A percentile compares a stretch with the other conserved stretches of the same genome.
Evolutionary conservation across 225 moss, liverwort and hornwort species (phyloP).

Genomic region (Sphagnum tenellum): DNA sequence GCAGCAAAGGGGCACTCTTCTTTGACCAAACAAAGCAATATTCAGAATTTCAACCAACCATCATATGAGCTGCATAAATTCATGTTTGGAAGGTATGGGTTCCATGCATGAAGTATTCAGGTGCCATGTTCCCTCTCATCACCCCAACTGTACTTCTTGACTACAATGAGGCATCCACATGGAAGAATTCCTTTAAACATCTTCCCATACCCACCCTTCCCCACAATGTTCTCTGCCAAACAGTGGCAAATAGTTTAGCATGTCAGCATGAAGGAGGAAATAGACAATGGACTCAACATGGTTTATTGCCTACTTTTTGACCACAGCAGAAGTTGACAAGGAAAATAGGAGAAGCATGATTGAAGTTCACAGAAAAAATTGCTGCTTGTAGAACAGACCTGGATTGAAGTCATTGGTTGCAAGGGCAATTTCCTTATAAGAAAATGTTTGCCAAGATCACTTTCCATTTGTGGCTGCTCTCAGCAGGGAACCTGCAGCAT

Average conservation of each 20-base stretch:
- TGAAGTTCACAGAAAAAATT: no score
- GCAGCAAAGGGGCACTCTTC: no score
- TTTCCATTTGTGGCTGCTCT: constrained; percentile 38
- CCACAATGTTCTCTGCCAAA: constrained; percentile 73
- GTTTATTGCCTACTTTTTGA: no score
- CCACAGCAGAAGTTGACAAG: no score
- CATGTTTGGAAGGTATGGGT: constrained; percentile 12
- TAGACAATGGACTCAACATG: neutral
- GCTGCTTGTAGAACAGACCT: constrained; percentile 31
- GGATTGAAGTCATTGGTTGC: constrained; percentile 69
- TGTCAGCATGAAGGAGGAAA: neutral
- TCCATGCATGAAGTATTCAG: constrained; percentile 52
- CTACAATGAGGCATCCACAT: constrained; percentile 65
- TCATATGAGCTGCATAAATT: no score
- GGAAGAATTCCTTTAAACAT: constrained; percentile 62
- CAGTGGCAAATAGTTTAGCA: neutral
- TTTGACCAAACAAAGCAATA: no score
- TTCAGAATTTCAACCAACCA: no score
- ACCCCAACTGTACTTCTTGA: constrained; percentile 84
- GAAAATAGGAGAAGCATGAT: no score
- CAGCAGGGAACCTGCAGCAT: constrained; percentile 33
- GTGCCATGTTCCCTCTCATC: constrained; percentile 72
- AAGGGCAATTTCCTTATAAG: constrained; percentile 51
- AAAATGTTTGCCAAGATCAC: constrained; percentile 83
- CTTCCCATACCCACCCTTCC: constrained; percentile 90